Evolutionary conservation across 495 filamentous ascomycete genomes (phyloP).

Genomic region (Xylaria intraflava): DNA sequence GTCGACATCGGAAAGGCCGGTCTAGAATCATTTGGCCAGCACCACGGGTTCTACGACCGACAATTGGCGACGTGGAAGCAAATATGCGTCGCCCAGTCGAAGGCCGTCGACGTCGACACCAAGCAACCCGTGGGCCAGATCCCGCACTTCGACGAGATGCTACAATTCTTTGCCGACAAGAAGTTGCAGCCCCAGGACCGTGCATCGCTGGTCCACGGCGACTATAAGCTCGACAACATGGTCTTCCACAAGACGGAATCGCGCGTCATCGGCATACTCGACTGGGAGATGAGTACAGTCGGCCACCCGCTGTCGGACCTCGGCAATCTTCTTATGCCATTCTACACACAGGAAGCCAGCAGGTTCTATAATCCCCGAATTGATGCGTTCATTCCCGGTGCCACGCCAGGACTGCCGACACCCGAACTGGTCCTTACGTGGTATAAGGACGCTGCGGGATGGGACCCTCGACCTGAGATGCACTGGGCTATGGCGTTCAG

Average conservation of each 20-base stretch:
- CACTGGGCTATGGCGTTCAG: slow-evolving; percentile 61
- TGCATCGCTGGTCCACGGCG: slow-evolving; percentile 78
- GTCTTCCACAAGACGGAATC: slow-evolving; percentile 88
- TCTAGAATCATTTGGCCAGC: slow-evolving; percentile 65
- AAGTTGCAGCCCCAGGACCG: slow-evolving; percentile 68
- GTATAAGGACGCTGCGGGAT: slow-evolving; percentile 69
- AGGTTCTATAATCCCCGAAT: slow-evolving; percentile 24
- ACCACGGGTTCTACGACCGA: slow-evolving; percentile 73
- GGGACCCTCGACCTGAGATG: slow-evolving; percentile 56
- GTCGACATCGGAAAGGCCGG: slow-evolving; percentile 60
- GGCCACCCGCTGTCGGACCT: slow-evolving; percentile 90
- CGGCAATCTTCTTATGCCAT: slow-evolving; percentile 70
- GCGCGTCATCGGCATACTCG: slow-evolving; percentile 83
- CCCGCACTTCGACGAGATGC: slow-evolving; percentile 73
- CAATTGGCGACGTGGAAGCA: slow-evolving; percentile 76
- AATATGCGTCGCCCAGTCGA: slow-evolving; percentile 72
- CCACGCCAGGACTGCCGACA: slow-evolving; percentile 66
- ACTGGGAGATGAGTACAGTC: slow-evolving; percentile 97
- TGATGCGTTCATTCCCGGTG: slow-evolving; percentile 51
- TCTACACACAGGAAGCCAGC: slow-evolving; percentile 23
- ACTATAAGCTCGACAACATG: slow-evolving; percentile 97
- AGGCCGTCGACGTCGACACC: slow-evolving; percentile 67
- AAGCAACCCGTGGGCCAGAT: slow-evolving; percentile 70
- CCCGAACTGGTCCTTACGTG: slow-evolving; percentile 63
- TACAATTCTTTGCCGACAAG: slow-evolving; percentile 65